A percentile compares a stretch with the other conserved stretches of the same genome.
Evolutionary conservation across 2,329 filamentous ascomycete genomes (phyloP).

Genomic region (Fusarium sp.): DNA sequence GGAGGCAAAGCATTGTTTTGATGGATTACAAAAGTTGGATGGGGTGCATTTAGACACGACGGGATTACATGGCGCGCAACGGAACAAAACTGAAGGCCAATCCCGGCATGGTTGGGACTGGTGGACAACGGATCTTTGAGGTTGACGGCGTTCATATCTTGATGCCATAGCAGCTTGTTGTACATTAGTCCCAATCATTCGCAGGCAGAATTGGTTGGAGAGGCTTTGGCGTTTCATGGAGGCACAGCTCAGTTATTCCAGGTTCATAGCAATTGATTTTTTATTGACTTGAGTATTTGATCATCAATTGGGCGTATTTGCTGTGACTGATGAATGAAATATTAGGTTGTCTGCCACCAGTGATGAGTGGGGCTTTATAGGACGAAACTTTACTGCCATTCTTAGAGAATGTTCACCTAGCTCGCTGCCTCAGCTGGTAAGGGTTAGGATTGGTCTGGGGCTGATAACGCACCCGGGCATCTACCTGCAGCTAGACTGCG

Average conservation of each 20-base stretch:
- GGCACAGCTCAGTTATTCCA: constrained; percentile 20
- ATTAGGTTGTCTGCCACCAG: not conserved
- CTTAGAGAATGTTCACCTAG: constrained; percentile 3
- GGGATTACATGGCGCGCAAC: constrained; percentile 12
- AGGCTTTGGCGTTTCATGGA: constrained; percentile 27
- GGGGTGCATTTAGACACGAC: constrained; percentile 20
- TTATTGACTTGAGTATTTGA: not conserved
- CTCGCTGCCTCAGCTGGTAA: constrained; percentile 6
- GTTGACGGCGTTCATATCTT: not conserved
- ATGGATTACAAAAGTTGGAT: constrained; percentile 36
- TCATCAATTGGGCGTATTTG: not conserved
- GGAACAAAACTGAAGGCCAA: not conserved
- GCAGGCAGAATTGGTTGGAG: constrained; percentile 10
- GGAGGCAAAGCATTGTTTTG: constrained; percentile 20
- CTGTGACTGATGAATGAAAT: not conserved
- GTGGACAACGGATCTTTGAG: not conserved
- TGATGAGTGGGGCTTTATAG: not conserved
- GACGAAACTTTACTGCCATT: not conserved
- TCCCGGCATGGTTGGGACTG: constrained; percentile 12
- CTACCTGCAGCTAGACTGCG: not conserved
- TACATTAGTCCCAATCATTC: constrained; percentile 7
- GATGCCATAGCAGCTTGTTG: constrained; percentile 2
- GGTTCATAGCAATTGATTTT: constrained; percentile 20
- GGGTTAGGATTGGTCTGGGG: not conserved
- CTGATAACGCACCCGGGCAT: not conserved